These are phyloP conservation scores for Friedmanniomyces simplex DNA, from an alignment of 495 filamentous ascomycete species.

Conservation along the genomic window DNA sequence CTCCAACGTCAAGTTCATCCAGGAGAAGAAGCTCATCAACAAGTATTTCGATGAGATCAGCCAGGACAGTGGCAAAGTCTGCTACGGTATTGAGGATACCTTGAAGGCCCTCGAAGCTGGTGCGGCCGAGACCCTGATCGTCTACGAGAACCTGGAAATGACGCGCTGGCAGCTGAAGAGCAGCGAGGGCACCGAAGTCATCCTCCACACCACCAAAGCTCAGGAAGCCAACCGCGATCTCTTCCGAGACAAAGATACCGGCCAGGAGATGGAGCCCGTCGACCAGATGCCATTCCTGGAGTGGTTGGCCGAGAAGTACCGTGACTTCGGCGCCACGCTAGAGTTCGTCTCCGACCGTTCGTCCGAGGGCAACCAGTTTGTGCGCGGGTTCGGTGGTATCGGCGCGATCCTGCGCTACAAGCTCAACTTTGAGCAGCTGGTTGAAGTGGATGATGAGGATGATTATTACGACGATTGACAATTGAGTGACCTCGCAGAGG, in stretches of 20 bases:
- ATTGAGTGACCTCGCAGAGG: constrained; percentile 73
- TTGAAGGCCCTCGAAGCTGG: constrained; percentile 95
- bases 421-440: constrained; percentile 98
- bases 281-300: constrained; percentile 86
- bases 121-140: constrained; percentile 86
- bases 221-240: constrained; percentile 69
- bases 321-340: constrained; percentile 89
- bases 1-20: constrained; percentile 98
- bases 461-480: constrained; percentile 99
- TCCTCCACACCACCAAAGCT: constrained; percentile 79
- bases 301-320: constrained; percentile 96
- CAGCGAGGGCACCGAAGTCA: constrained; percentile 54
- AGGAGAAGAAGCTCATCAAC: constrained; percentile 98
- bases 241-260: constrained; percentile 90
- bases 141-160: constrained; percentile 99
- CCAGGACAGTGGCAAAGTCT: constrained; percentile 88
- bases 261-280: constrained; percentile 89
- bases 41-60: constrained; percentile 98
- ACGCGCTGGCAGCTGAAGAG: too few relatives aligned
- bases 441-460: constrained; percentile 90
- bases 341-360: constrained; percentile 97
- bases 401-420: constrained; percentile 96
- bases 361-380: constrained; percentile 97
- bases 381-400: constrained; percentile 98
- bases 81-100: constrained; percentile 96